Conservation (phyloP, 73 alveolate species). For the Tetrahymena thermophila region DNA sequence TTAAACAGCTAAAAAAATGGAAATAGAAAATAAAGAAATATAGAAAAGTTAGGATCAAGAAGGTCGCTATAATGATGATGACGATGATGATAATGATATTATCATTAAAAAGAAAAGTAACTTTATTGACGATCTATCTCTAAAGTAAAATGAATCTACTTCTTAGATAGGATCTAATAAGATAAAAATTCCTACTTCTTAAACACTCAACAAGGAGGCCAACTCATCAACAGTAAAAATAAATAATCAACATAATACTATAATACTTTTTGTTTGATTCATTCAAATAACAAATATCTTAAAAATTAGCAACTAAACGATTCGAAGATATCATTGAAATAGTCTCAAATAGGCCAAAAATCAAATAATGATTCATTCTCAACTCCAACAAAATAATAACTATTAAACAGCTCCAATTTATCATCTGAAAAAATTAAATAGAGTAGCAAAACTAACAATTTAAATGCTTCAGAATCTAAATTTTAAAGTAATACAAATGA, state of each 20-base stretch:
- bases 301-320: neutral
- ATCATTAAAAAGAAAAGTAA: neutral
- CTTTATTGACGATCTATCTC: neutral
- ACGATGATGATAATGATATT: neutral
- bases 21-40: neutral
- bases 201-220: neutral
- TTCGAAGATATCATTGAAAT: neutral
- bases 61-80: neutral
- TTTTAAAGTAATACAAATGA: neutral
- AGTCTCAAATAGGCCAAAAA: neutral
- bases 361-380: neutral
- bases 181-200: neutral
- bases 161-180: neutral
- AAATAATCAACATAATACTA: neutral
- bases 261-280: neutral
- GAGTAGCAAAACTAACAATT: neutral
- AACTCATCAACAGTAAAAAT: neutral
- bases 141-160: neutral
- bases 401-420: neutral
- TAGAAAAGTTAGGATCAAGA: neutral
- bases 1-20: neutral
- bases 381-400: neutral
- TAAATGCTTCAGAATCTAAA: neutral
- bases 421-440: neutral
- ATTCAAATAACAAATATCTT: neutral